Percentiles rank a stretch among this genome's conserved stretches.
Evolutionary conservation across 805 yeast species (phyloP).

Genomic region (Saccharomycopsis synnaedendra): DNA sequence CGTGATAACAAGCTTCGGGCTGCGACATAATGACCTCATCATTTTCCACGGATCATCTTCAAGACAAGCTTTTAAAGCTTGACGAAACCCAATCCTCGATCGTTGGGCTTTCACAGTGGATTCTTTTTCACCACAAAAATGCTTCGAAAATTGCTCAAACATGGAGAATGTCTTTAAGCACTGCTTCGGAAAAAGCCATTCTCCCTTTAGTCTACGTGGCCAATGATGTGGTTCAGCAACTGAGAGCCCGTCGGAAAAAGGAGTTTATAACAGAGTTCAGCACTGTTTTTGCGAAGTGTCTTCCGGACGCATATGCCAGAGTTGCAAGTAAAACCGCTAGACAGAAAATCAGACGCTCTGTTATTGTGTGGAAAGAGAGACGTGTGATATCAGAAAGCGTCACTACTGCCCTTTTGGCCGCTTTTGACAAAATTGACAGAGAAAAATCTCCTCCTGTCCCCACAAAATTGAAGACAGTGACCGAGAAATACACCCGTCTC

Average conservation of each 20-base stretch:
- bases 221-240: constrained; percentile 75
- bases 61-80: constrained; percentile 33
- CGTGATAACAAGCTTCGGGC: too few species aligned
- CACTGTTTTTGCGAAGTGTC: constrained; percentile 31
- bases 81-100: constrained; percentile 63
- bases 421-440: constrained; percentile 5
- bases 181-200: constrained; percentile 29
- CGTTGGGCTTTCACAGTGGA: constrained; percentile 67
- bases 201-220: constrained; percentile 57
- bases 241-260: constrained; percentile 46
- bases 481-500: neutral
- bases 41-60: constrained; percentile 19
- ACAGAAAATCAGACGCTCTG: constrained; percentile 34
- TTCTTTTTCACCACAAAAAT: constrained; percentile 52
- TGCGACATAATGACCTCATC: too few species aligned
- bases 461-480: constrained; percentile 4
- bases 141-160: constrained; percentile 38
- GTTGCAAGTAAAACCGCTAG: constrained; percentile 14
- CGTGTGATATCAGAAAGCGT: constrained; percentile 36
- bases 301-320: constrained; percentile 21
- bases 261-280: constrained; percentile 53
- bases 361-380: constrained; percentile 50
- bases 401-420: constrained; percentile 30
- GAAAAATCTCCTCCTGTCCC: neutral
- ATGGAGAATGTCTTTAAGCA: constrained; percentile 34